These are phyloP conservation scores for Aureobasidium sp. DNA, from an alignment of 2,329 filamentous ascomycete genomes.

Conservation along the genomic window DNA sequence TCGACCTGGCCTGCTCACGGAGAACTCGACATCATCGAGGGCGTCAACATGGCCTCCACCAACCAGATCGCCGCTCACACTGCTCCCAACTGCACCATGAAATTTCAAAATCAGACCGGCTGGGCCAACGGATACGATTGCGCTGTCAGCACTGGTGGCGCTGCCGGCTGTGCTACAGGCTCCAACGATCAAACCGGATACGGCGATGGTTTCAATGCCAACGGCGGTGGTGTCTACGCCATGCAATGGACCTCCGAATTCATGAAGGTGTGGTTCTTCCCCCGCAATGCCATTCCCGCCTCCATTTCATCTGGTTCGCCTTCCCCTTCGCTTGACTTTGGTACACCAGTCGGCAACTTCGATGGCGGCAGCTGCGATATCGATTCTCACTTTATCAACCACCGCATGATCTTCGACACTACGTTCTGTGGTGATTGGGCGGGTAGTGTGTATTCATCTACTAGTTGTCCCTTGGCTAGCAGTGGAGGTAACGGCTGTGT, in stretches of 20 bases:
- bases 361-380: conserved; percentile 34
- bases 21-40: conserved; percentile 44
- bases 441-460: conserved; percentile 16
- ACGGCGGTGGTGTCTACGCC: conserved; percentile 39
- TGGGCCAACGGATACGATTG: conserved; percentile 45
- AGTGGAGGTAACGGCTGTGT: conserved; percentile 14
- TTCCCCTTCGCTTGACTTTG: conserved; percentile 44
- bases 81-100: conserved; percentile 33
- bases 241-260: conserved; percentile 58
- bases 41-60: conserved; percentile 38
- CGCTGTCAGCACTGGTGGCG: conserved; percentile 39
- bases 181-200: conserved; percentile 18
- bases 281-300: conserved; percentile 54
- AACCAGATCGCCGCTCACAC: conserved; percentile 19
- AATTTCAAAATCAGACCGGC: conserved; percentile 35
- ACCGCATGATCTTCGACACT: conserved; percentile 58
- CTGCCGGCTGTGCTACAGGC: conserved; percentile 29
- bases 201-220: conserved; percentile 46
- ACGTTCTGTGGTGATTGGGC: conserved; percentile 32
- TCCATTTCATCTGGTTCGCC: conserved; percentile 51
- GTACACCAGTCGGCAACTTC: conserved; percentile 54
- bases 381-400: conserved; percentile 28
- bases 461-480: conserved; percentile 17
- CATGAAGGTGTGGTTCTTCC: conserved; percentile 79
- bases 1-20: conserved; percentile 35